These are phyloP conservation scores for Daldinia bambusicola DNA, from an alignment of 495 filamentous ascomycete genomes.

Conservation along the genomic window DNA sequence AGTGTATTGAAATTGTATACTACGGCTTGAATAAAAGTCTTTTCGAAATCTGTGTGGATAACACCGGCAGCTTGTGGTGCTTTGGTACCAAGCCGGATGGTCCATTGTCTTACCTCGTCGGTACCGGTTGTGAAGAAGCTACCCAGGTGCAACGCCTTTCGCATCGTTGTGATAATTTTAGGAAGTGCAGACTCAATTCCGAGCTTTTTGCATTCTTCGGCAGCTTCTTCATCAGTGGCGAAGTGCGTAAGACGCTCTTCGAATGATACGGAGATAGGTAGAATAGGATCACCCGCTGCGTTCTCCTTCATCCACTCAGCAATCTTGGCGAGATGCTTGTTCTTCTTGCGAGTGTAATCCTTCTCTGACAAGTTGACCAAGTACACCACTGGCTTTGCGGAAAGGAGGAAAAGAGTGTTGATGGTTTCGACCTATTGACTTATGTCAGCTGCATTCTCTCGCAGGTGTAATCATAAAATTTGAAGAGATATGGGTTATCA, in stretches of 20 bases:
- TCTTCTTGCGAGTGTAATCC: conserved; percentile 99
- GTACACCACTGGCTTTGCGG: conserved; percentile 97
- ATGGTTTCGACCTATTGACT: conserved; percentile 87
- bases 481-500: conserved; percentile 61
- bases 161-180: conserved; percentile 95
- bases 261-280: conserved; percentile 90
- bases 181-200: conserved; percentile 88
- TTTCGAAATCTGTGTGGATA: conserved; percentile 98
- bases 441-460: conserved; percentile 46
- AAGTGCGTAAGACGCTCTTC: conserved; percentile 90
- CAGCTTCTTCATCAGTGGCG: conserved; percentile 77
- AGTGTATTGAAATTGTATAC: conserved; percentile 86
- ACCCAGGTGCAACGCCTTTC: conserved; percentile 84
- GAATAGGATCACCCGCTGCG: conserved; percentile 85
- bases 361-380: conserved; percentile 96
- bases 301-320: conserved; percentile 93
- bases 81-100: conserved; percentile 94
- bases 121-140: conserved; percentile 98
- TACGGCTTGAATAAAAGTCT: conserved; percentile 98
- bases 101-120: conserved; percentile 99
- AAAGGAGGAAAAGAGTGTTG: conserved; percentile 94
- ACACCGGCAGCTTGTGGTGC: conserved; percentile 97
- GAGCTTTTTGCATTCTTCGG: conserved; percentile 88
- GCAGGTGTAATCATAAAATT: conserved; percentile 41
- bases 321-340: conserved; percentile 95